Evolutionary conservation across 305 asterid genomes (phyloP).

Genomic region (Ilex paraguariensis): DNA sequence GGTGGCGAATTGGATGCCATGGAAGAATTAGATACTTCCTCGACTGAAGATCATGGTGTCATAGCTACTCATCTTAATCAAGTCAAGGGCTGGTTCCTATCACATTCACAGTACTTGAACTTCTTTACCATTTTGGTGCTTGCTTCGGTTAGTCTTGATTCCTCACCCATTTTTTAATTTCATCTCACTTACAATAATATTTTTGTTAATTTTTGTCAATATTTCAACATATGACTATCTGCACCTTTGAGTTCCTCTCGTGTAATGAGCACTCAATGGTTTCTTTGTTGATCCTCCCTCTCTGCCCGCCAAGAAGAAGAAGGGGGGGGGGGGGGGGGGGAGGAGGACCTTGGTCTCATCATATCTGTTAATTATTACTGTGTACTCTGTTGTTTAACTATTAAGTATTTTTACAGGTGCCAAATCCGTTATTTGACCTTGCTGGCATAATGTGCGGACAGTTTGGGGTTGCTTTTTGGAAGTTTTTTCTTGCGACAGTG

Average conservation of each 20-base stretch:
- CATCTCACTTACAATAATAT: background rate
- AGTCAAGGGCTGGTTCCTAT: conserved; percentile 29
- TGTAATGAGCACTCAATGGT: background rate
- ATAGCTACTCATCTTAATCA: conserved; percentile 17
- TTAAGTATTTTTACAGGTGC: conserved; percentile 19
- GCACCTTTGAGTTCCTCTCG: background rate
- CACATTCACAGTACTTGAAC: conserved; percentile 28
- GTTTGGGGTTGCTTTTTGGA: conserved; percentile 33
- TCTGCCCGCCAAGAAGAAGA: too few species aligned
- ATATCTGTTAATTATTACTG: background rate
- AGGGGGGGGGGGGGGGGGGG: too few species aligned
- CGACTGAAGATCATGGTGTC: conserved; percentile 18
- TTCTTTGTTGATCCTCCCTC: background rate
- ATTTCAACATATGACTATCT: background rate
- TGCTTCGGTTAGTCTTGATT: conserved; percentile 27
- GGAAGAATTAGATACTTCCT: conserved; percentile 26
- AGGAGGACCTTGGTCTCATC: background rate
- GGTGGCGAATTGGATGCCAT: conserved; percentile 21
- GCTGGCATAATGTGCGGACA: conserved; percentile 39
- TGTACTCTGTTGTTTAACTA: background rate
- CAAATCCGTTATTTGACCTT: conserved; percentile 37
- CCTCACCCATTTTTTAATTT: background rate
- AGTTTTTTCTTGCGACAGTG: conserved; percentile 30
- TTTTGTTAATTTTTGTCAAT: background rate
- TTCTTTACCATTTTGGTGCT: conserved; percentile 31